phyloP scores from a whole-genome alignment of 331 rosid species.

The Spiraea crenata region DNA sequence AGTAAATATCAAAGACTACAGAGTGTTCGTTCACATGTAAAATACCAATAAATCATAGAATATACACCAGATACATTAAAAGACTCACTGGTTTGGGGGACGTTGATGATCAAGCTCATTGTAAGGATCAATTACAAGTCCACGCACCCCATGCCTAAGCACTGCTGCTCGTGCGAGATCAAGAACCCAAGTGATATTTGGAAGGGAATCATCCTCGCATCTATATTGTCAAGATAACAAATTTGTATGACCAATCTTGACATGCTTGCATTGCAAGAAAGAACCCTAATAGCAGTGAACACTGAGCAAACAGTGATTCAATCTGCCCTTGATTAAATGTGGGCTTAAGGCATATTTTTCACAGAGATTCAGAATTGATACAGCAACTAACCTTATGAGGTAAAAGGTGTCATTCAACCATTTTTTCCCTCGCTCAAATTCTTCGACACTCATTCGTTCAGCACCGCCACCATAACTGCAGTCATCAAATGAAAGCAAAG shows the following conservation, averaged over 20 bases:
- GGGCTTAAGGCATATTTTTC: background rate
- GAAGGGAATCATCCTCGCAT: conserved; percentile 94
- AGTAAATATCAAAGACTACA: background rate
- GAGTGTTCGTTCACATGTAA: background rate
- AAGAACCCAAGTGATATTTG: conserved; percentile 84
- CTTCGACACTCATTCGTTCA: conserved; percentile 69
- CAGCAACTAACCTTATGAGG: conserved; percentile 67
- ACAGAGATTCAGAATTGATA: conserved; percentile 1
- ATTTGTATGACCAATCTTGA: background rate
- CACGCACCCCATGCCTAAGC: conserved; percentile 94
- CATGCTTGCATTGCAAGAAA: background rate
- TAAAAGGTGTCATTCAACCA: conserved; percentile 78
- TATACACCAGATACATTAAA: conserved; percentile 20
- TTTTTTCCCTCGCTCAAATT: conserved; percentile 69
- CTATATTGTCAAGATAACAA: conserved; percentile 29
- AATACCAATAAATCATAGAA: background rate
- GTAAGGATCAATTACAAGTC: conserved; percentile 98
- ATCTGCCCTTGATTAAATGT: background rate
- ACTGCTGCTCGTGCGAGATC: conserved; percentile 91
- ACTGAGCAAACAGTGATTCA: background rate
- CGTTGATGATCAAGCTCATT: conserved; percentile 99
- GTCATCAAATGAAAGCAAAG: conserved; percentile 27
- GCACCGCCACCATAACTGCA: conserved; percentile 61
- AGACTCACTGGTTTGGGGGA: conserved; percentile 69
- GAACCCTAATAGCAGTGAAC: background rate